Base-by-base conservation (phyloP, 441 rosid species). In the Erysimum pusillum region DNA sequence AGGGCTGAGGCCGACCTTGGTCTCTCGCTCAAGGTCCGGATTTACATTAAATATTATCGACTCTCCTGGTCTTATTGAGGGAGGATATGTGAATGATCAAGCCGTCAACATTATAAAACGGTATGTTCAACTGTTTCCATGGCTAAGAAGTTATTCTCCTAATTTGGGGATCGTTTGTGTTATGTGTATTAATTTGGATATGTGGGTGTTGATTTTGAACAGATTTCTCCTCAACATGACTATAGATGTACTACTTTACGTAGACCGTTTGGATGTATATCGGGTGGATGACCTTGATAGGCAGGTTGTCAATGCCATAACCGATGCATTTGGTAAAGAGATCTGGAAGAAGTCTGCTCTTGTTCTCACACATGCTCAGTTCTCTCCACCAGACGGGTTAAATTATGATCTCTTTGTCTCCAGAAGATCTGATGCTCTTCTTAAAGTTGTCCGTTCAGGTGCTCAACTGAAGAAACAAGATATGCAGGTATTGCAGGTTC, bases 311-410 rank as follows among this genome's bases (percentile, higher is more conserved):
- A 79, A 46, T 58, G 86, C 89, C 56, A 79, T 86, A 64, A 84
- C 87, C 0, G 87, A 84, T 61, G 82, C 79, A 17, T 84, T 86
- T 81, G 87, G 87, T 25, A 84, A 84, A 76, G 86, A 84, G 57
- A 82, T 86, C 75, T 86, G 89, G 87, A 83, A 75, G 64, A 84
- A 82, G 79, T 82, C 89, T 34, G 79, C 82, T 60, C 80, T 86
- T 72, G 89, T 86, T 68, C 87, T 86, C 79, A 84, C 85, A 3
- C 87, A 86, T 75, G 89, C 89, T 53, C 89, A 86, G 83, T 81
- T 86, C 65, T 84, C 86, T n/a, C 87, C 89, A 46, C 89, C 89
- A 0, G 89, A 86, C 46, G 85, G 79, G 12, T 69, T 86, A 78
- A 85, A 75, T 9, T 86, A 84, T 62, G 87, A 84, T 69, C 78